Evolutionary conservation across 495 filamentous ascomycete genomes (phyloP).

Genomic region (Aspergillus funiculosus): DNA sequence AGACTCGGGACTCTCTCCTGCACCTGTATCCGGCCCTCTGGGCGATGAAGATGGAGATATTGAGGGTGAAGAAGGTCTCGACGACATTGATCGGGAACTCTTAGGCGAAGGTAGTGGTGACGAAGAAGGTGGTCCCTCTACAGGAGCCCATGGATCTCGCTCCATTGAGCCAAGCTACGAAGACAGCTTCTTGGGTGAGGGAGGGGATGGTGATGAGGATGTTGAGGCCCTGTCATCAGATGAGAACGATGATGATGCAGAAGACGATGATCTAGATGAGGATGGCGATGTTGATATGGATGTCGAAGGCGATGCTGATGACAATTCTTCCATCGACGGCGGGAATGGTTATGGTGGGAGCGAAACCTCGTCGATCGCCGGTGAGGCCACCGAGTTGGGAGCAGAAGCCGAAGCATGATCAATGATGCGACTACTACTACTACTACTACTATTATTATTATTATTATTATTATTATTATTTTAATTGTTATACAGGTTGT

Average conservation of each 20-base stretch:
- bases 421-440: no score
- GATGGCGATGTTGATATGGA: conserved; percentile 21
- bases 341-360: conserved; percentile 37
- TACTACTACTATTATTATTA: no score
- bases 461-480: no score
- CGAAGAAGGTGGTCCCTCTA: conserved; percentile 30
- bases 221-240: conserved; percentile 22
- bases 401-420: conserved; percentile 21
- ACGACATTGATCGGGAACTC: conserved; percentile 49
- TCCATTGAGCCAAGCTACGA: conserved; percentile 23
- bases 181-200: conserved; percentile 27
- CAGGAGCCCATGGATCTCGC: conserved; percentile 10
- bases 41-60: conserved; percentile 28
- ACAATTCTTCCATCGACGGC: conserved; percentile 39
- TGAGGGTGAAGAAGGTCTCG: conserved; percentile 40
- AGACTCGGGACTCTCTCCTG: conserved; percentile 20
- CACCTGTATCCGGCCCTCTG: conserved; percentile 14
- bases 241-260: conserved; percentile 32
- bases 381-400: conserved; percentile 17
- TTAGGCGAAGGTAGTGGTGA: conserved; percentile 46
- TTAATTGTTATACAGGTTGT: no score
- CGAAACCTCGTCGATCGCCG: conserved; percentile 31
- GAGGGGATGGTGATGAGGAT: conserved; percentile 28
- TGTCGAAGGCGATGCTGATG: conserved; percentile 32
- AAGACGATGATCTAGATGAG: conserved; percentile 36